Conservation (phyloP, 106 monocot genomes). For the Cymbidium sinense region DNA sequence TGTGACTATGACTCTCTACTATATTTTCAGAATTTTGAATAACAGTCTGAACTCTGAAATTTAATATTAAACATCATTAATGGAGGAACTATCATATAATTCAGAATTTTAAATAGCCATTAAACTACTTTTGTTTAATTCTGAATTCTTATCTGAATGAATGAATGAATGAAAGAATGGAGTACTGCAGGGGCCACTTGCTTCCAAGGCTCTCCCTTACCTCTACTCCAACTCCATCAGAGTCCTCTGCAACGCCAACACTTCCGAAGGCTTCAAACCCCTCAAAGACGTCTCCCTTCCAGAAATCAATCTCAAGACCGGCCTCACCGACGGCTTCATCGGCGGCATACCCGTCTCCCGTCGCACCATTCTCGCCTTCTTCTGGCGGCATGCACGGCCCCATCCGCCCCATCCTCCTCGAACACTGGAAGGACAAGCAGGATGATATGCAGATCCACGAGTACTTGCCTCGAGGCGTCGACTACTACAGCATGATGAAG, state of each 20-base stretch:
- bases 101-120: too few species aligned
- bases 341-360: constrained; percentile 49
- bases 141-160: neutral
- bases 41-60: too few species aligned
- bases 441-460: constrained; percentile 56
- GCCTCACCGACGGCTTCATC: constrained; percentile 18
- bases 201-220: constrained; percentile 24
- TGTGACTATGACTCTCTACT: too few species aligned
- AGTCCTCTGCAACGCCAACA: constrained; percentile 85
- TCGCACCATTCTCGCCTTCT: constrained; percentile 76
- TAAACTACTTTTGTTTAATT: too few species aligned
- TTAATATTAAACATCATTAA: too few species aligned
- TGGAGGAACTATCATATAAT: too few species aligned
- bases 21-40: too few species aligned
- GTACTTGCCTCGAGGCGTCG: constrained; percentile 51
- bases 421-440: constrained; percentile 74
- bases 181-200: constrained; percentile 63
- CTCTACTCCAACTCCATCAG: constrained; percentile 67
- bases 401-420: constrained; percentile 53
- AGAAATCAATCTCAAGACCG: constrained; percentile 63
- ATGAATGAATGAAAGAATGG: neutral
- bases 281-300: constrained; percentile 64
- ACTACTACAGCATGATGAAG: constrained; percentile 76
- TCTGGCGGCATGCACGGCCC: constrained; percentile 71
- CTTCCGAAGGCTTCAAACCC: constrained; percentile 79